Evolutionary conservation across 1,284 basidiomycete genomes (phyloP), one percentile per base, ranked within the genome.

Genomic region (Tilletia setariae): DNA sequence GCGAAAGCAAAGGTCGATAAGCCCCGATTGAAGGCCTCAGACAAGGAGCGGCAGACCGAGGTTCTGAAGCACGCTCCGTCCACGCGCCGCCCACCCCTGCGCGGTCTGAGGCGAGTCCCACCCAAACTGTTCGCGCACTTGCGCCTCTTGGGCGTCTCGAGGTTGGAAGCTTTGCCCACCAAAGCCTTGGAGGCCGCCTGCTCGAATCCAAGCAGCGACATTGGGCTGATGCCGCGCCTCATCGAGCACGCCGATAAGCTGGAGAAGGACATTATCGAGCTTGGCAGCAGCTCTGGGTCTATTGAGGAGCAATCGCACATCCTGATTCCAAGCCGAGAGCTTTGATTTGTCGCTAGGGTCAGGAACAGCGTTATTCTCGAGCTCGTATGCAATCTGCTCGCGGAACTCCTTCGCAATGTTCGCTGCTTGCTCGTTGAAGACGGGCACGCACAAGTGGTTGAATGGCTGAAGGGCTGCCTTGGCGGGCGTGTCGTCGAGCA

Each of bases 381-480:
- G 35, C 7, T 19, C 25, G 16, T 61, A 8, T 16, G 2, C 8
- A 16, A 61, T 19, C 32, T 21, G 25, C 28, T 59, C 53, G 8
- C 53, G 53, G 15, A 59, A n/a, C n/a, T 16, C n/a, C 9, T 61
- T 32, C 13, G 56, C 56, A 19, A 25, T 25, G 21, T 11, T 62
- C 16, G 72, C 74, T 1, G 62, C 67, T 59, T 68, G 28, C 42
- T 68, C 68, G 28, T 61, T 77, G 62, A 77, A 82, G 40, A 79
- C 79, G 1, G 75, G 75, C 6, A 82, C 73, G 28, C 75, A 35
- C 28, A 82, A 44, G 35, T 80, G 78, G 61, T 80, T 82, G 59
- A 64, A 90, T 0, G 91, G 92, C 77, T 94, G 92, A 35, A 91
- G 83, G 21, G 84, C 85, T 0, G 91, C 91, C 80, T 94, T 94